phyloP scores from a whole-genome alignment of 371 early-diverging fungal species.

The Rhizopus sp. region DNA sequence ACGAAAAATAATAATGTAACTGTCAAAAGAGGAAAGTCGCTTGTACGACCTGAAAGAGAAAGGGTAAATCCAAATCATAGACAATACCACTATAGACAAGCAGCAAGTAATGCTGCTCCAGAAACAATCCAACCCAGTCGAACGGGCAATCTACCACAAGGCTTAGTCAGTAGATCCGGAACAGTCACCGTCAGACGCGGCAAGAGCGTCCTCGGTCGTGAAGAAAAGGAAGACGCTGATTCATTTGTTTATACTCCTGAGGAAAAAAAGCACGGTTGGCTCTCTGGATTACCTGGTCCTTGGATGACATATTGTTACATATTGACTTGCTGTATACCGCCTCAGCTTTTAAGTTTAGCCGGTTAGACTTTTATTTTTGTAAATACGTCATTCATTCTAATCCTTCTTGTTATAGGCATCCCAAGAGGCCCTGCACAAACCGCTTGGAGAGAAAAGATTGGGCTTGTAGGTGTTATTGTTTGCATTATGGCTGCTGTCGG shows the following conservation, averaged over 20 bases:
- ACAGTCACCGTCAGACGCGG: constrained; percentile 32
- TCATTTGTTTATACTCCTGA: constrained; percentile 18
- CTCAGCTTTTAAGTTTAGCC: constrained; percentile 19
- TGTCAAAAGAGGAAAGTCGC: constrained; percentile 60
- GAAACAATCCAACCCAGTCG: constrained; percentile 30
- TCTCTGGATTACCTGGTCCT: constrained; percentile 23
- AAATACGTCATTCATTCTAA: background rate
- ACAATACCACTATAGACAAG: constrained; percentile 59
- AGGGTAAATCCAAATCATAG: constrained; percentile 56
- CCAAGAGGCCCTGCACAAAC: constrained; percentile 57
- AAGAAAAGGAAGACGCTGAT: constrained; percentile 32
- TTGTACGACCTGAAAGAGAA: constrained; percentile 72
- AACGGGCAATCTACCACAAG: constrained; percentile 36
- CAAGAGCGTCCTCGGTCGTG: constrained; percentile 45
- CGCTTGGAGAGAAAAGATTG: constrained; percentile 87
- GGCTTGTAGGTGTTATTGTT: constrained; percentile 69
- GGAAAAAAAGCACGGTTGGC: constrained; percentile 9
- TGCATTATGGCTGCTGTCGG: constrained; percentile 53
- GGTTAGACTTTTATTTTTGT: constrained; percentile 14
- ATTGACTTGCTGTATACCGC: constrained; percentile 59
- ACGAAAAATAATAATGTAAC: constrained; percentile 16
- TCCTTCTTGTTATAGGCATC: constrained; percentile 34
- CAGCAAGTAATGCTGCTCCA: constrained; percentile 33
- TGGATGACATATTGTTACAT: constrained; percentile 58
- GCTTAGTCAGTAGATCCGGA: background rate